A percentile compares a stretch with the other conserved stretches of the same genome.
Evolutionary conservation across 306 rosid species (phyloP).

Genomic region (Pueraria montana): DNA sequence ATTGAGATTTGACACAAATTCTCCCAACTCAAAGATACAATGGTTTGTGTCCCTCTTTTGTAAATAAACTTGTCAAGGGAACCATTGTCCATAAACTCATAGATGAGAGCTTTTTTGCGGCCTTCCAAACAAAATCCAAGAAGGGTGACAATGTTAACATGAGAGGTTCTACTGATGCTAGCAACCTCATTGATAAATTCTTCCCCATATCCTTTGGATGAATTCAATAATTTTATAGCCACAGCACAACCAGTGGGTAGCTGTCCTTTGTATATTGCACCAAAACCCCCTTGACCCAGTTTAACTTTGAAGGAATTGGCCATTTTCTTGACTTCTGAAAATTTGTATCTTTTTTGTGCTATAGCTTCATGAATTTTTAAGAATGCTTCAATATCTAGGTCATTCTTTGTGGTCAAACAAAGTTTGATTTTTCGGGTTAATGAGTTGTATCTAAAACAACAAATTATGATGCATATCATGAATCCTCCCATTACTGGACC

Average conservation of each 20-base stretch:
- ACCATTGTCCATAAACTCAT: background rate
- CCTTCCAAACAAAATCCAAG: background rate
- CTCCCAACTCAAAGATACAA: background rate
- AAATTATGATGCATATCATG: background rate
- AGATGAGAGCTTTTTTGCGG: background rate
- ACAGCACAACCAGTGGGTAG: background rate
- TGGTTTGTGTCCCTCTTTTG: background rate
- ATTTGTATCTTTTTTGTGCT: constrained; percentile 45
- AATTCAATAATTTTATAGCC: background rate
- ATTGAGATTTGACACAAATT: background rate
- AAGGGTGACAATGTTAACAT: background rate
- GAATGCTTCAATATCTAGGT: background rate
- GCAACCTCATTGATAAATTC: background rate
- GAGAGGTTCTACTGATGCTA: background rate
- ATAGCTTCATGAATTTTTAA: constrained; percentile 34
- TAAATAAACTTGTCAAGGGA: background rate
- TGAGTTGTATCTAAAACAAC: background rate
- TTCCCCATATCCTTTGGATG: background rate
- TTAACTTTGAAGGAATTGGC: background rate
- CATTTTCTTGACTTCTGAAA: background rate
- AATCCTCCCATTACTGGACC: background rate
- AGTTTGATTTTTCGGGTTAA: too few relatives aligned
- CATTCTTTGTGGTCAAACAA: background rate
- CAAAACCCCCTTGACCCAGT: background rate
- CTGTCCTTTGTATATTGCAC: background rate